phyloP scores from a whole-genome alignment of 176 grass and related monocot species.

The Miscanthus lutarioriparius region DNA sequence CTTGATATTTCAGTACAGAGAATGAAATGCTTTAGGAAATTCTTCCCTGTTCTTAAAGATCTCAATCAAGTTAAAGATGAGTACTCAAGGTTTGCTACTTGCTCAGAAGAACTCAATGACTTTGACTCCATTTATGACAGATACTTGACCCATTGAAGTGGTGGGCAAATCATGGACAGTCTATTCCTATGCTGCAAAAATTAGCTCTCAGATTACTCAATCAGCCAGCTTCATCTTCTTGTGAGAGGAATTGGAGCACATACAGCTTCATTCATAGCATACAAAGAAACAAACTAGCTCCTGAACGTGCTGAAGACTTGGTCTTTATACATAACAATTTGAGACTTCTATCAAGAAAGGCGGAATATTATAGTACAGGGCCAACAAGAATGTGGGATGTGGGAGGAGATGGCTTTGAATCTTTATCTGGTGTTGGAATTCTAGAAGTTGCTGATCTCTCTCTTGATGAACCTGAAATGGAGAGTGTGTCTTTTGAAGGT shows the following conservation, averaged over 20 bases:
- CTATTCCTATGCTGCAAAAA: neutral
- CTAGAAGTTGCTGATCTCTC: neutral
- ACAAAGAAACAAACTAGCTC: slow-evolving; percentile 20
- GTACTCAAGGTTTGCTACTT: neutral
- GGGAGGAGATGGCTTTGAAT: neutral
- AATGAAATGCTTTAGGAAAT: neutral
- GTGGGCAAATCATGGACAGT: slow-evolving; percentile 28
- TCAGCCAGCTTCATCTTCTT: slow-evolving; percentile 21
- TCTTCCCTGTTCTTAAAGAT: neutral
- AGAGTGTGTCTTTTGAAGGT: neutral
- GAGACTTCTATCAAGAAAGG: slow-evolving; percentile 16
- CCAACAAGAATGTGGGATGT: neutral
- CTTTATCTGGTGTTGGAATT: neutral
- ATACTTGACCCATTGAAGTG: slow-evolving; percentile 8
- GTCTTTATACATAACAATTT: slow-evolving; percentile 35
- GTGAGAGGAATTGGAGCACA: slow-evolving; percentile 33
- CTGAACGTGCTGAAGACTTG: slow-evolving; percentile 3
- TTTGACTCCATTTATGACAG: slow-evolving; percentile 17
- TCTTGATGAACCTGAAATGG: neutral
- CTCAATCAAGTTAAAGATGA: neutral
- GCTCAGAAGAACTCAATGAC: neutral
- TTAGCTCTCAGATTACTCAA: slow-evolving; percentile 28
- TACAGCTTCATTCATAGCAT: slow-evolving; percentile 8
- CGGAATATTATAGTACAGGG: neutral
- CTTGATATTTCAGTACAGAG: neutral